Base-by-base conservation (phyloP, 805 yeast genomes). In the Zygosaccharomyces kombuchaensis region DNA sequence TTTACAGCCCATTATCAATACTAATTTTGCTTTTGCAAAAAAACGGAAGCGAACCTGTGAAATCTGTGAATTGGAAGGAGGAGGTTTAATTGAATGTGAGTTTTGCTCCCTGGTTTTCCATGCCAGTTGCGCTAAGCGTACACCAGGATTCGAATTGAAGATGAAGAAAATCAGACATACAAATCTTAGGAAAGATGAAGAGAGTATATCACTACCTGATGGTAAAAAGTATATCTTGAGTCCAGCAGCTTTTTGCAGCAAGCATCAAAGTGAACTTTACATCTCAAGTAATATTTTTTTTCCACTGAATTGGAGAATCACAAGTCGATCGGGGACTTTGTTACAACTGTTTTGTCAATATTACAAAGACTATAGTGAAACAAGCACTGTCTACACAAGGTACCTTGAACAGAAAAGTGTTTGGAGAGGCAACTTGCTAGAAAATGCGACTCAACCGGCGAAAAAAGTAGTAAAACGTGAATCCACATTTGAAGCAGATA, bases 1-100 rank as follows among this genome's bases (percentile, higher is more conserved):
- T 10, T 40, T 81, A 51, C 82, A 80, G 51, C 82, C 82, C 0
- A 63, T 75, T 6, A 54, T 63, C 19, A 77, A 78, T 2, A 55
- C 71, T 0, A 67, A 59, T 8, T 31, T 59, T 7, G 45, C 63
- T 2, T 50, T 68, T n/a, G 49, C 59, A n/a, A 54, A 60, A 13
- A 70, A 71, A 40, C 58, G 51, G 16, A 53, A 63, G 26, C 49
- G 48, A 5, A 48, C 54, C 2, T 82, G 89, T 63, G 61, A 64
- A 1, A 64, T 75, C 1, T 77, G 85, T 50, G 62, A 66, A 7
- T 56, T 66, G 8, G 48, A 43, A 2, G 77, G 78, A 40, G 88
- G 88, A 2, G 73, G 78, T 0, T 31, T 59, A 2, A 45, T 51
- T 6, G 30, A 45, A 16, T 60, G 68, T 50, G 50, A 48, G 2